A percentile compares a stretch with the other conserved stretches of the same genome.
Conservation (phyloP, 164 flowering plant genomes). For the Vitis rupestris region DNA sequence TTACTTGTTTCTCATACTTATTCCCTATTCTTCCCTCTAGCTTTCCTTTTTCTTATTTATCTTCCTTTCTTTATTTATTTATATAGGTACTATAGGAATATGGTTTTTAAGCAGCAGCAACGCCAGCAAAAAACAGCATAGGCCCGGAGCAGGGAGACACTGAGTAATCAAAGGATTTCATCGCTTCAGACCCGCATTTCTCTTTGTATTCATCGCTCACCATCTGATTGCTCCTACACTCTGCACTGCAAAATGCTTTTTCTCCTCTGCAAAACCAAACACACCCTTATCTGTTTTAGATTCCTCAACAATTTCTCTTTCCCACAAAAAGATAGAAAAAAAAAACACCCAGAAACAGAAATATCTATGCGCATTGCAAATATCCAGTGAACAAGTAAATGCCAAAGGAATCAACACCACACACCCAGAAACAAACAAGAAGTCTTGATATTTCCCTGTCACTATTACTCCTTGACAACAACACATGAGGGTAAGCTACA, state of each 20-base stretch:
- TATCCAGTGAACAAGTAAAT: background rate
- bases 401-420: slow-evolving; percentile 4
- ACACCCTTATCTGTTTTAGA: background rate
- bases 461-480: too few species aligned
- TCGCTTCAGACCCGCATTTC: slow-evolving; percentile 30
- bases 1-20: too few species aligned
- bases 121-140: slow-evolving; percentile 38
- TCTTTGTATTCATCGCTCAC: slow-evolving; percentile 42
- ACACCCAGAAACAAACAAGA: background rate
- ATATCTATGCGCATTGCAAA: too few species aligned
- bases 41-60: slow-evolving; percentile 5
- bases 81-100: background rate
- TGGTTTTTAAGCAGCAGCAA: slow-evolving; percentile 40
- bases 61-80: slow-evolving; percentile 5
- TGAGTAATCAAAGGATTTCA: slow-evolving; percentile 34
- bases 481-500: too few species aligned
- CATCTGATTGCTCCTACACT: slow-evolving; percentile 56
- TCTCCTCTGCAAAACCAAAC: slow-evolving; percentile 51
- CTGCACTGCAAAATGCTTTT: slow-evolving; percentile 60
- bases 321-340: too few species aligned
- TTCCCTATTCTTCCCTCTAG: background rate
- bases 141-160: slow-evolving; percentile 52
- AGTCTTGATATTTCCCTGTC: too few species aligned
- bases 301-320: too few species aligned
- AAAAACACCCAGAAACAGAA: too few species aligned